Evolutionary conservation across 305 asterid species (phyloP).

Genomic region (Fraxinus angustifolia): DNA sequence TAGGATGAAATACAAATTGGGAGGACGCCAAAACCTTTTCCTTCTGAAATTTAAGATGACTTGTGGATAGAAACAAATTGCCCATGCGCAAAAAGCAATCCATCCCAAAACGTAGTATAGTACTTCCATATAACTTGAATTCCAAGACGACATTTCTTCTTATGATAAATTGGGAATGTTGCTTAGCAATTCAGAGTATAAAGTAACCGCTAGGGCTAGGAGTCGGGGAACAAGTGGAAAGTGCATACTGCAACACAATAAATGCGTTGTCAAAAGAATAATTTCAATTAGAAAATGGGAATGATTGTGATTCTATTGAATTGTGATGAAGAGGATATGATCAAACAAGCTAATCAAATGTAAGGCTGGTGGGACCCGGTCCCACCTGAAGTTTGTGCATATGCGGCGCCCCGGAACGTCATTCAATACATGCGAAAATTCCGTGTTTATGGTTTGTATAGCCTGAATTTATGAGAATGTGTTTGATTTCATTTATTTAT

Average conservation of each 20-base stretch:
- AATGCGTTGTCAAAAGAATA: neutral
- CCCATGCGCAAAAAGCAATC: conserved; percentile 78
- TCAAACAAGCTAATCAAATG: neutral
- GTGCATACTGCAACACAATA: neutral
- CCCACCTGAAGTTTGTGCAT: neutral
- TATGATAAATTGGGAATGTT: neutral
- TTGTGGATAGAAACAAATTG: conserved; percentile 91
- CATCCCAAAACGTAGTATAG: conserved; percentile 73
- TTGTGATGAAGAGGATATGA: neutral
- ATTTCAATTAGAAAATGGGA: neutral
- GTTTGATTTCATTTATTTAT: too few relatives aligned
- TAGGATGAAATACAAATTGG: neutral
- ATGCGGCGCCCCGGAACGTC: neutral
- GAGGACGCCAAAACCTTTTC: conserved; percentile 47
- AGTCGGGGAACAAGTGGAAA: neutral
- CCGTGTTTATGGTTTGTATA: neutral
- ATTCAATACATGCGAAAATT: neutral
- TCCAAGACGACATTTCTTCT: conserved; percentile 69
- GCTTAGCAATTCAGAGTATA: neutral
- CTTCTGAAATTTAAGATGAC: conserved; percentile 61
- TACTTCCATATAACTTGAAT: conserved; percentile 55
- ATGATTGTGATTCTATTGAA: neutral
- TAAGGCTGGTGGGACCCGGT: neutral
- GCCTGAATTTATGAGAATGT: neutral
- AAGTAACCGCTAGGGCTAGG: neutral